Base-by-base conservation (phyloP, 768 basidiomycete genomes). In the Lentinula guzmanii region DNA sequence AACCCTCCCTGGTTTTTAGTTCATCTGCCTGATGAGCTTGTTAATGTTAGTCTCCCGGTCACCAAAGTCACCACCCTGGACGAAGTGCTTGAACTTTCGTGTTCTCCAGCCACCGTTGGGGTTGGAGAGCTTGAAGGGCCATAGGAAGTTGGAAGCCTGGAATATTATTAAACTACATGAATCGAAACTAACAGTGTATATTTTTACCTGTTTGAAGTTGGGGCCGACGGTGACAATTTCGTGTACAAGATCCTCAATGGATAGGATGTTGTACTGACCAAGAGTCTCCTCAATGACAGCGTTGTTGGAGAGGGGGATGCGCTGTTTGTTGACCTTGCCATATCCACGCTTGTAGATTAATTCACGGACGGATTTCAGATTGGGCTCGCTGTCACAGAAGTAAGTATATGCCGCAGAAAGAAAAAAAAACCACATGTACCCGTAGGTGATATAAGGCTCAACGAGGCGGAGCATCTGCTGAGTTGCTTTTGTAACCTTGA, bases 61-160 rank as follows among this genome's bases (percentile, higher is more conserved):
- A 77, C 97, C 97, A 74, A 94, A 91, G 82, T 97, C 95, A 78
- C 95, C 95, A 70, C 95, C 95, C 83, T 95, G 85, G 63, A 97
- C 86, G 74, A 82, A 97, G 80, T 94, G 92, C 81, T 91, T 96
- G 87, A 98, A 98, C 80, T 98, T 98, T 74, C 94, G 86, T 74
- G 85, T 87, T 79, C 93, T 89, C 96, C 95, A 99, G 68, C 97
- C 97, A 66, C 97, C 96, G 66, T 85, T 98, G 60, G 97, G 96
- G 86, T 98, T 98, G 70, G 95, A 98, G 65, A 99, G 91, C 76
- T 99, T 99, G 86, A 99, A 98, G 28, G 97, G 97, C 95, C 95
- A 98, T 58, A 98, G 88, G 87, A 96, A 95, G 85, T 94, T 95
- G 67, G 90, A 86, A 61, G 88, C 90, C 89, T 90, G 46, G 16